Evolutionary conservation across 306 rosid species (phyloP).

Genomic region (Lagenaria siceraria): DNA sequence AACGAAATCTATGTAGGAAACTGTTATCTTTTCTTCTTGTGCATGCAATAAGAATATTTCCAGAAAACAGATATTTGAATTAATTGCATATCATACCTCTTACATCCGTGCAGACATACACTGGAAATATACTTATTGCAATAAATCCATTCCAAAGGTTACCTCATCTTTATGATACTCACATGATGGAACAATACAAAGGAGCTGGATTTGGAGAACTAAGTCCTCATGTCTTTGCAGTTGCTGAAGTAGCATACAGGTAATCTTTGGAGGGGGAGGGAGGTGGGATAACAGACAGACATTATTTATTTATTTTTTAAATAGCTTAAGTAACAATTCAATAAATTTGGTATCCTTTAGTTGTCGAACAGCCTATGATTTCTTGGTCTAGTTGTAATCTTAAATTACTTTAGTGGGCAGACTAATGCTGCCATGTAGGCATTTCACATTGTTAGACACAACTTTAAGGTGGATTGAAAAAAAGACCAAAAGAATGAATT

Average conservation of each 20-base stretch:
- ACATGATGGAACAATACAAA: slow-evolving; percentile 98
- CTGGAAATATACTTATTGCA: slow-evolving; percentile 95
- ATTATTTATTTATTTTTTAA: not conserved
- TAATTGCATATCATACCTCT: slow-evolving; percentile 16
- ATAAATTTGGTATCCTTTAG: not conserved
- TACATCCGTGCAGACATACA: slow-evolving; percentile 72
- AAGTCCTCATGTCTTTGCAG: slow-evolving; percentile 99
- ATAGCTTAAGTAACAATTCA: not conserved
- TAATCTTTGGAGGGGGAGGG: slow-evolving; percentile 1
- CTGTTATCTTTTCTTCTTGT: slow-evolving; percentile 4
- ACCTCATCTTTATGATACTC: slow-evolving; percentile 89
- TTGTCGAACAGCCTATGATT: not conserved
- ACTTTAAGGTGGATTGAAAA: not conserved
- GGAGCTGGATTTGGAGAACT: slow-evolving; percentile 97
- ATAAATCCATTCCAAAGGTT: slow-evolving; percentile 98
- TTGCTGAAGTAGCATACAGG: slow-evolving; percentile 99
- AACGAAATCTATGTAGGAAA: slow-evolving; percentile 92
- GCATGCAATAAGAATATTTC: slow-evolving; percentile 8
- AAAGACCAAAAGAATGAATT: not conserved
- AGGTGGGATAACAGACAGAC: not conserved
- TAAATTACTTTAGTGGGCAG: not conserved
- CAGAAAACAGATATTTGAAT: slow-evolving; percentile 12
- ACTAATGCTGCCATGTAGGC: not conserved
- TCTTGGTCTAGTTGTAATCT: not conserved
- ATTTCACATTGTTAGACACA: not conserved